A percentile compares a stretch with the other conserved stretches of the same genome.
These are phyloP conservation scores for Solanum dulcamara DNA, from an alignment of 257 asterid species.

Conservation along the genomic window DNA sequence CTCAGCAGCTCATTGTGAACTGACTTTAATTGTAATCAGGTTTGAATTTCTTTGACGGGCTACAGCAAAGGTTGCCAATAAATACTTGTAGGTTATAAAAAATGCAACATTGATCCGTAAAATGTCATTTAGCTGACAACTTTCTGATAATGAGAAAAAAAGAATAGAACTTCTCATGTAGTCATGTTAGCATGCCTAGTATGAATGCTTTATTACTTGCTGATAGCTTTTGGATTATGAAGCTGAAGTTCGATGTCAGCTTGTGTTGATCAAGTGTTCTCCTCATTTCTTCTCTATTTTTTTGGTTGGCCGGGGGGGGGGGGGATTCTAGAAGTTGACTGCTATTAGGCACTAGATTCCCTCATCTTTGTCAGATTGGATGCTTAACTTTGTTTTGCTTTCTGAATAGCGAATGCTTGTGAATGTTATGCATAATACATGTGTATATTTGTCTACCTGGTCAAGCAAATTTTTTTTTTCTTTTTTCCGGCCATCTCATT, in stretches of 20 bases:
- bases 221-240: background rate
- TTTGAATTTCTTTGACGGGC: background rate
- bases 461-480: background rate
- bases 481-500: background rate
- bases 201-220: background rate
- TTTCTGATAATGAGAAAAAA: background rate
- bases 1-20: background rate
- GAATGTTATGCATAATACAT: background rate
- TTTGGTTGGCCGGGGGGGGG: too few relatives aligned
- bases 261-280: background rate
- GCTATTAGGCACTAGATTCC: too few relatives aligned
- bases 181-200: background rate
- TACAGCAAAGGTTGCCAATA: background rate
- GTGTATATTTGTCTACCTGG: background rate
- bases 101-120: background rate
- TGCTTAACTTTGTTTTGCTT: background rate
- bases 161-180: background rate
- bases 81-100: background rate
- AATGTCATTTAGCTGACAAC: background rate
- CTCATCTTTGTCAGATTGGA: background rate
- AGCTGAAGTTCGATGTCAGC: background rate
- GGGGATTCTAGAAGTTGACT: too few relatives aligned
- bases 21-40: background rate
- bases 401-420: background rate
- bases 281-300: too few relatives aligned